These are phyloP conservation scores for Cyclostephanos tholiformis DNA, from an alignment of 108 stramenopile genomes.

Conservation along the genomic window DNA sequence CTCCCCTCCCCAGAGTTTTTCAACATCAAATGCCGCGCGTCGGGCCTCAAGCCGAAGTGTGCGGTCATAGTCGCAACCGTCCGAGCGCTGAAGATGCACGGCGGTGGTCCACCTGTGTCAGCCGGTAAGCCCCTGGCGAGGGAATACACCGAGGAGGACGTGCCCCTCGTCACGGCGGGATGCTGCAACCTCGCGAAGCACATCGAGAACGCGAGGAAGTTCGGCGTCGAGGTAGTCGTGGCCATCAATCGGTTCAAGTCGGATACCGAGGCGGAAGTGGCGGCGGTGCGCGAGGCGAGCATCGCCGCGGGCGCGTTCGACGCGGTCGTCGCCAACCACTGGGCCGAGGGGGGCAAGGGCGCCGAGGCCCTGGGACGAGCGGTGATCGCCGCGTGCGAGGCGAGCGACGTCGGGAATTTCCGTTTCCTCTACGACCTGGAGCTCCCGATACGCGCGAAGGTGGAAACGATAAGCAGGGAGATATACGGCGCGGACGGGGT, in stretches of 20 bases:
- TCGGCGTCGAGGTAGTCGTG: constrained; percentile 96
- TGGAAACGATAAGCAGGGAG: constrained; percentile 89
- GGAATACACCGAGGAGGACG: constrained; percentile 83
- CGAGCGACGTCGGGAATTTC: constrained; percentile 70
- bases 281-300: constrained; percentile 79
- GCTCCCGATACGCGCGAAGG: constrained; percentile 84
- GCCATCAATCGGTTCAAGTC: constrained; percentile 94
- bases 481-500: constrained; percentile 98
- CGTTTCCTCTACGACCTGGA: constrained; percentile 89
- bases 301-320: constrained; percentile 91
- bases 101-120: constrained; percentile 93
- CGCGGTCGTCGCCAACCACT: constrained; percentile 94
- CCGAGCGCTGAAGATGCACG: constrained; percentile 99
- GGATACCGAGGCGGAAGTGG: constrained; percentile 92
- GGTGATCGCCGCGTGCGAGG: constrained; percentile 87
- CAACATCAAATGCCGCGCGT: constrained; percentile 97
- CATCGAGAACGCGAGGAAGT: constrained; percentile 93
- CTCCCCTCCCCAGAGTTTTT: constrained; percentile 82
- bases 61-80: constrained; percentile 99
- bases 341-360: constrained; percentile 96
- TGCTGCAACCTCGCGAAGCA: constrained; percentile 92
- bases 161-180: constrained; percentile 81
- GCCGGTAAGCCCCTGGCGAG: constrained; percentile 88
- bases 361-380: constrained; percentile 91
- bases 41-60: constrained; percentile 89